Evolutionary conservation across 129 eudicot species (phyloP), one percentile per base, ranked within the genome.

Genomic region (Flaveria sonorensis): DNA sequence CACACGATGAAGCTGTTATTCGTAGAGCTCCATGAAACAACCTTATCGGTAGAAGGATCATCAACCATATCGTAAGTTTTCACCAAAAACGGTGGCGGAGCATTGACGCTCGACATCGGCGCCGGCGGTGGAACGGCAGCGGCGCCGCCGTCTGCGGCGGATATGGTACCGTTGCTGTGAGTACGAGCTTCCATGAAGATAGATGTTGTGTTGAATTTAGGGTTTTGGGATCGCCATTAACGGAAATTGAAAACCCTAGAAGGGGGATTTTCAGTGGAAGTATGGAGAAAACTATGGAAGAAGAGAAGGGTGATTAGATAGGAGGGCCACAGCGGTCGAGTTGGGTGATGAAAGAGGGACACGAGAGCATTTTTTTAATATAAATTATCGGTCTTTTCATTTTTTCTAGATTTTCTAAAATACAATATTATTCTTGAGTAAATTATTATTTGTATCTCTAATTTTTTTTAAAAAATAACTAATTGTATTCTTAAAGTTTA

Each of bases 61-160:
- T 89, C 93, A 9, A 92, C 97, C 96, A 92, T 89, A 40, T 92
- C 96, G 84, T 92, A 92, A 10, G 97, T 89, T 52, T 92, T 92
- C 26, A 85, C 89, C 10, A 92, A 83, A 53, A 92, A 92, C 71
- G 96, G 96, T 68, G 96, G 90, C 70, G 96, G 97, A 20, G 85
- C 88, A 79, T 79, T 86, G 51, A 79, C 82, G 21, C 47, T 83
- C 11, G 88, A 39, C 81, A 89, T 83, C 79, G 97, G 93, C 55
- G 81, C 73, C 68, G 83, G 83, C 68, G 79, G 77, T 63, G 75
- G 75, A 77, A 53, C 14, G 28, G 85, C 11, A 32, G 80, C 56
- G n/a, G 78, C 21, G 18, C 43, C 39, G 57, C 66, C 79, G 23
- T 84, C 71, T 6, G 77, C 16, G 15, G 75, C 48, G 43, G 73